phyloP scores from a whole-genome alignment of 345 rosid species.

The Salix arbutifolia region DNA sequence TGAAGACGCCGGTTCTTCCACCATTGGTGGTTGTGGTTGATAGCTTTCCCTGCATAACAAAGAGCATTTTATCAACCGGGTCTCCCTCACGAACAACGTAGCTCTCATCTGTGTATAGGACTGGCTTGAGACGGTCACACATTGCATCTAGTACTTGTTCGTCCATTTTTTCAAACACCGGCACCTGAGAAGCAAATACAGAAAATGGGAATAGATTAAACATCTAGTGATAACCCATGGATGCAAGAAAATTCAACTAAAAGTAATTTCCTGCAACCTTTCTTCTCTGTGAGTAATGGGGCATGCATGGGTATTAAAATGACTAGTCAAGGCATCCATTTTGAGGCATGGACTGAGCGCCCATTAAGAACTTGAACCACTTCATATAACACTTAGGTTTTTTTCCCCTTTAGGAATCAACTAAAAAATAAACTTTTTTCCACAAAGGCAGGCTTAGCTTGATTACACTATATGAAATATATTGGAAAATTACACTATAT shows the following conservation, averaged over 20 bases:
- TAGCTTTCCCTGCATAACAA: constrained; percentile 86
- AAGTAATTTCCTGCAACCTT: background rate
- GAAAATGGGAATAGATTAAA: background rate
- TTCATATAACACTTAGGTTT: background rate
- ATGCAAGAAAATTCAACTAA: background rate
- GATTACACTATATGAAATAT: background rate
- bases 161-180: constrained; percentile 79
- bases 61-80: constrained; percentile 86
- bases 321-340: too few species aligned
- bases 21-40: constrained; percentile 65
- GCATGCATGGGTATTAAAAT: background rate
- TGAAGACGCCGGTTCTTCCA: constrained; percentile 77
- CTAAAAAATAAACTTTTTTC: background rate
- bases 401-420: too few species aligned
- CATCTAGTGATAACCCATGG: background rate
- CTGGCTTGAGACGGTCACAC: constrained; percentile 84
- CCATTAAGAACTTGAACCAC: background rate
- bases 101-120: constrained; percentile 79
- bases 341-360: background rate
- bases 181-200: constrained; percentile 48
- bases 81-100: constrained; percentile 84
- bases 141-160: constrained; percentile 78
- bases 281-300: background rate
- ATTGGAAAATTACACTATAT: too few species aligned
- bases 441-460: background rate